phyloP scores from a whole-genome alignment of 306 rosid species.

The Prunus mongolica region DNA sequence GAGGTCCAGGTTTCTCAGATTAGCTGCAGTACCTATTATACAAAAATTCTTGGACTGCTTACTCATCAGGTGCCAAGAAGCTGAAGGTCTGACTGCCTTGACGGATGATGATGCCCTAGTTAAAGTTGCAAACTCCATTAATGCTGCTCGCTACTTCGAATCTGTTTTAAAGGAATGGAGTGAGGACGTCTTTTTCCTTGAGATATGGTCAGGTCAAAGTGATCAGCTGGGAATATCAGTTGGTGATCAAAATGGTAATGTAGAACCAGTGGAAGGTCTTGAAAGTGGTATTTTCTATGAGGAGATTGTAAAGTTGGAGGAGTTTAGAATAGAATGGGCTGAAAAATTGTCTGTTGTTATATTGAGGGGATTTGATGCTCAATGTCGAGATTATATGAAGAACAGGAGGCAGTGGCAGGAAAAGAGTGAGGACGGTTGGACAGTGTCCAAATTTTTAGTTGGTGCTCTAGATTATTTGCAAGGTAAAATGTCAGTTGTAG shows the following conservation, averaged over 20 bases:
- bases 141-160: constrained; percentile 74
- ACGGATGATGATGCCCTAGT: constrained; percentile 71
- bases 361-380: constrained; percentile 83
- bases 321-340: constrained; percentile 69
- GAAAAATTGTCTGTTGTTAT: constrained; percentile 68
- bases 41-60: constrained; percentile 50
- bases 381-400: constrained; percentile 66
- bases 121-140: constrained; percentile 76
- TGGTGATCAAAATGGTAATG: constrained; percentile 19
- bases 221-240: constrained; percentile 29
- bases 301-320: constrained; percentile 62
- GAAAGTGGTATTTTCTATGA: constrained; percentile 51
- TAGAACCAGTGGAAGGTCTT: constrained; percentile 31
- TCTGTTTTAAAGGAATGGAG: constrained; percentile 78
- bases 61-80: constrained; percentile 88
- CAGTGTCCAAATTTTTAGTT: constrained; percentile 63
- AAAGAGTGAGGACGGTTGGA: constrained; percentile 71
- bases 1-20: constrained; percentile 78
- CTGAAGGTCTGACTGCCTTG: constrained; percentile 92
- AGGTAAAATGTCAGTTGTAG: constrained; percentile 52
- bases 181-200: constrained; percentile 80
- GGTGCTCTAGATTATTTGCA: constrained; percentile 76
- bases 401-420: constrained; percentile 91
- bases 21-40: constrained; percentile 58
- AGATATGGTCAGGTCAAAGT: constrained; percentile 45